These are phyloP conservation scores for Penicillium sp. DNA, from an alignment of 2,329 filamentous ascomycete genomes.

Conservation along the genomic window DNA sequence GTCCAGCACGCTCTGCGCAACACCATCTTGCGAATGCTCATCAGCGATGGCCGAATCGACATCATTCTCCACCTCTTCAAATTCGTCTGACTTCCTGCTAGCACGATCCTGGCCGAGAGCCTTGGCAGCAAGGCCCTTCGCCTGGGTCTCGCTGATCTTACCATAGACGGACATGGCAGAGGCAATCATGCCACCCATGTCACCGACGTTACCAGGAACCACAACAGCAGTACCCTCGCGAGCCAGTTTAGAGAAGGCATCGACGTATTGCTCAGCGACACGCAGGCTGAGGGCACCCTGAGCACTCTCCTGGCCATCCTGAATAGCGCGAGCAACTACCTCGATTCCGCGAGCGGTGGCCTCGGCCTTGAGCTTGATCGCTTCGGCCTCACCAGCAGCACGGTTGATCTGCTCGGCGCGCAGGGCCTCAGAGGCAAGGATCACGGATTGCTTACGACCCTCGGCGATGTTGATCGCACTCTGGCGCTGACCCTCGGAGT, in stretches of 20 bases:
- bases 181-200: conserved; percentile 95
- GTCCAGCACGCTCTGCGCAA: conserved; percentile 54
- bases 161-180: conserved; percentile 94
- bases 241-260: conserved; percentile 87
- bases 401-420: conserved; percentile 90
- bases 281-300: conserved; percentile 82
- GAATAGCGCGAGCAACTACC: conserved; percentile 76
- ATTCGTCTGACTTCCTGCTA: conserved; percentile 28
- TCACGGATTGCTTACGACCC: conserved; percentile 94
- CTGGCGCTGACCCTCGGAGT: conserved; percentile 95
- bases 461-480: conserved; percentile 99
- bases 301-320: conserved; percentile 72
- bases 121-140: conserved; percentile 60
- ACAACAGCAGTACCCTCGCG: conserved; percentile 95
- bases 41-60: conserved; percentile 18
- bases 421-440: conserved; percentile 90
- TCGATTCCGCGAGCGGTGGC: conserved; percentile 90
- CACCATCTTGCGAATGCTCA: conserved; percentile 36
- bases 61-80: conserved; percentile 21
- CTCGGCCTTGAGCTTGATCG: conserved; percentile 80
- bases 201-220: conserved; percentile 94
- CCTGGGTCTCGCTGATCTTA: conserved; percentile 83
- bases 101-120: conserved; percentile 32
- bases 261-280: conserved; percentile 97
- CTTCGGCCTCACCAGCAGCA: conserved; percentile 90